Evolutionary conservation across 805 yeast genomes (phyloP).

Genomic region (Metschnikowia continentalis): DNA sequence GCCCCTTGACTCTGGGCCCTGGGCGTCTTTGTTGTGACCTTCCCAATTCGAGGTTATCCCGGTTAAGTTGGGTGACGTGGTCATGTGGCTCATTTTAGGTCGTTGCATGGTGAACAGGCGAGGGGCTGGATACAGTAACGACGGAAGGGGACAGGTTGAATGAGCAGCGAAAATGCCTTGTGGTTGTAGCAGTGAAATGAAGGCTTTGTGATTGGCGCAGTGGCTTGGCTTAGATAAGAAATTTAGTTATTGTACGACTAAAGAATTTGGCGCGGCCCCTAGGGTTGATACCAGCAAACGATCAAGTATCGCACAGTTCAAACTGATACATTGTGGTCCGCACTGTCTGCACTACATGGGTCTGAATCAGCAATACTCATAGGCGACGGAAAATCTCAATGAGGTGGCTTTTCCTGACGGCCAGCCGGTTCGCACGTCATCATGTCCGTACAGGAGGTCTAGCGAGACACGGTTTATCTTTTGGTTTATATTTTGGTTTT

Average conservation of each 20-base stretch:
- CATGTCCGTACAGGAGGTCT: background rate
- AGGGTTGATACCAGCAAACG: background rate
- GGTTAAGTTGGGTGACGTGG: conserved; percentile 15
- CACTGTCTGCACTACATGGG: conserved; percentile 1
- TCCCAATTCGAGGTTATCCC: conserved; percentile 4
- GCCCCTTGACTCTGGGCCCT: background rate
- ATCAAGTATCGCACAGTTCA: background rate
- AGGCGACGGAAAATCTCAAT: background rate
- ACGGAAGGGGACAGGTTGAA: background rate
- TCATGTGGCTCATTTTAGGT: conserved; percentile 13
- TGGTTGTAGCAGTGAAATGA: background rate
- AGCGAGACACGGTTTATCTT: background rate
- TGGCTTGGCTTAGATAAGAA: conserved; percentile 1
- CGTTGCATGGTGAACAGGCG: background rate
- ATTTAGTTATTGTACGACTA: background rate
- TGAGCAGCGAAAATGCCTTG: background rate
- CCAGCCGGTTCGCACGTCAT: background rate
- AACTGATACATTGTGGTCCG: background rate
- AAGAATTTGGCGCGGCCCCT: conserved; percentile 3
- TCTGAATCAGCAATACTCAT: background rate
- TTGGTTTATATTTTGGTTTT: background rate
- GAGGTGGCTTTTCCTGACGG: background rate
- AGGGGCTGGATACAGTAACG: background rate
- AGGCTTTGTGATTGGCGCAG: background rate
- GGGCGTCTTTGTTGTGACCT: background rate